Base-by-base conservation (phyloP, 805 yeast species). In the Huiozyma naganishii region DNA sequence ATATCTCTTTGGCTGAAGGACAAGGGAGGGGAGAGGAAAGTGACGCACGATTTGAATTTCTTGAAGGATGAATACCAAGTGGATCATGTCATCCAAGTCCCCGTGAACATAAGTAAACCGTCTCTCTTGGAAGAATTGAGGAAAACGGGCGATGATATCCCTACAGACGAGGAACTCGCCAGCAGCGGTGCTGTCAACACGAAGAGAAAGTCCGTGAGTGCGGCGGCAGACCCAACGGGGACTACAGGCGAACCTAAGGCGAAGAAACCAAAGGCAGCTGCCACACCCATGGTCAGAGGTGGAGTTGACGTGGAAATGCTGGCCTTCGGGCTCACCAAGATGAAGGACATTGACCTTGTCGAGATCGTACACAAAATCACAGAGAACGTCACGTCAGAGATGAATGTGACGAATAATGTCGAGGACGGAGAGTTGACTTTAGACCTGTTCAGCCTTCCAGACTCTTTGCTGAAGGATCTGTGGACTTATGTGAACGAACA, bases 361-460 rank as follows among this genome's bases (percentile, higher is more conserved):
- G 94, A 88, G 32, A 92, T 92, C 40, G 97, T 90, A 44, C 97
- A 90, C 66, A 89, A 90, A 96, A 92, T 90, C 36, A 88, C 95
- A 37, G 97, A 90, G 63, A 92, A 92, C 67, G 77, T 86, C 59
- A 87, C 97, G 5, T 78, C 86, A 38, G 97, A 90, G 40, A 90
- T 90, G 95, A 88, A 83, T 65, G 83, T 90, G 54, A 89, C 89
- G 61, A 90, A 92, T 63, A 95, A 90, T 57, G 88, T 86, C 41
- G 97, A 90, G 49, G 90, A 86, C 55, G 98, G 98, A 42, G 97
- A 92, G 69, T 90, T 92, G 64, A 87, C 95, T 43, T 86, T 90
- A 85, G 98, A 90, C 67, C 74, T 90, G 53, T 89, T 79, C 65
- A 89, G 97, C 28, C 71, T 90, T 52, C 97, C 97, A 17, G 97